A percentile compares a stretch with the other conserved stretches of the same genome.
These are phyloP conservation scores for Cadophora sp. DNA, from an alignment of 2,329 filamentous ascomycete species.

Conservation along the genomic window DNA sequence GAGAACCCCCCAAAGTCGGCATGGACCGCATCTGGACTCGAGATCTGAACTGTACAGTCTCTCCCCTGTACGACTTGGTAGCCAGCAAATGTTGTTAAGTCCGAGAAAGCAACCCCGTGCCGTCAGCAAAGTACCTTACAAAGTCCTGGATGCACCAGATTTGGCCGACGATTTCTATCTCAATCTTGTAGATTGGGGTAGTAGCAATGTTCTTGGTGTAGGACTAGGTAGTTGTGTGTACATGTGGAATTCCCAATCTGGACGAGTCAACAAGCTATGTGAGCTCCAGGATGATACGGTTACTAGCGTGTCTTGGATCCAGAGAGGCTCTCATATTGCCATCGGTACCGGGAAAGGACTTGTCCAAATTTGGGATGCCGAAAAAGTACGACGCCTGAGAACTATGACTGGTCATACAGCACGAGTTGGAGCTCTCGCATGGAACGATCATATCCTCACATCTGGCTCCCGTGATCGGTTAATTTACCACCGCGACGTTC, in stretches of 20 bases:
- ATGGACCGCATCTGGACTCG: slow-evolving; percentile 88
- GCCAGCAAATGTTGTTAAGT: slow-evolving; percentile 91
- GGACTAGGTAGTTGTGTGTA: slow-evolving; percentile 93
- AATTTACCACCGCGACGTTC: slow-evolving; percentile 95
- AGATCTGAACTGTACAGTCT: slow-evolving; percentile 93
- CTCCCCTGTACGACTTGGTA: slow-evolving; percentile 90
- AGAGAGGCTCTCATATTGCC: slow-evolving; percentile 93
- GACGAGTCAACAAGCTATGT: slow-evolving; percentile 91
- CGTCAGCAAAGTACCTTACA: slow-evolving; percentile 96
- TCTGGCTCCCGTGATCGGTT: slow-evolving; percentile 92
- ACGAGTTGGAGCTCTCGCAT: slow-evolving; percentile 90
- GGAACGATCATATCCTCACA: slow-evolving; percentile 97
- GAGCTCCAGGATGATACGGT: slow-evolving; percentile 92
- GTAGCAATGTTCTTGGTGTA: slow-evolving; percentile 91
- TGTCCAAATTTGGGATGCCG: slow-evolving; percentile 97
- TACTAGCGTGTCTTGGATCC: slow-evolving; percentile 98
- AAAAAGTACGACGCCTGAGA: slow-evolving; percentile 80
- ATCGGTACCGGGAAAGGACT: slow-evolving; percentile 94
- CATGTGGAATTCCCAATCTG: slow-evolving; percentile 95
- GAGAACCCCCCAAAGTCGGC: slow-evolving; percentile 85
- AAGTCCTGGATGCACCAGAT: slow-evolving; percentile 95
- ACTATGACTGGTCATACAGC: slow-evolving; percentile 98
- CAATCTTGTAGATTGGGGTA: slow-evolving; percentile 97
- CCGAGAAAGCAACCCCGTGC: slow-evolving; percentile 87
- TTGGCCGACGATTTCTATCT: slow-evolving; percentile 97